Conservation (phyloP, 1,284 basidiomycete species). For the Pseudozyma flocculosa region DNA sequence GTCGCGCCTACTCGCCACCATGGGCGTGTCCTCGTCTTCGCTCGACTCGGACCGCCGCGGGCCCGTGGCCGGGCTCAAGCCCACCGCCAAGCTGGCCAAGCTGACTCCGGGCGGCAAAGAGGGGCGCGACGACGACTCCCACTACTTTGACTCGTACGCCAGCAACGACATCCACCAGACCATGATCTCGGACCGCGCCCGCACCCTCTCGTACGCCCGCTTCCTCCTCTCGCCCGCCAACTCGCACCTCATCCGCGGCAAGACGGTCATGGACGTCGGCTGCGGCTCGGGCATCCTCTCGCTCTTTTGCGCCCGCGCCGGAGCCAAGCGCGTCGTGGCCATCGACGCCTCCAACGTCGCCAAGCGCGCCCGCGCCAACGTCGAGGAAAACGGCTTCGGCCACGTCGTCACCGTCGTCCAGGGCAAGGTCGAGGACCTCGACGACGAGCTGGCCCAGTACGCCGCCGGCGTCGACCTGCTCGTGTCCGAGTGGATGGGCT, state of each 20-base stretch:
- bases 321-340: conserved; percentile 88
- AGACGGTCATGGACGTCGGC: conserved; percentile 89
- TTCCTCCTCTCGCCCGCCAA: conserved; percentile 78
- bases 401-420: conserved; percentile 76
- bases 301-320: conserved; percentile 85
- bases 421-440: conserved; percentile 84
- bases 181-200: conserved; percentile 75
- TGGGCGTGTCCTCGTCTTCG: conserved; percentile 20
- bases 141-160: conserved; percentile 93
- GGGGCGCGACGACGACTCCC: conserved; percentile 70
- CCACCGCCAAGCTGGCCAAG: conserved; percentile 1
- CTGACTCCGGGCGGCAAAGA: conserved; percentile 1
- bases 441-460: conserved; percentile 67
- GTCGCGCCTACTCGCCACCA: conserved; percentile 24
- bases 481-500: conserved; percentile 91
- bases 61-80: conserved; percentile 1
- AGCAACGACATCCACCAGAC: conserved; percentile 74
- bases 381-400: conserved; percentile 75
- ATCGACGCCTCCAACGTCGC: conserved; percentile 89
- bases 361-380: conserved; percentile 76
- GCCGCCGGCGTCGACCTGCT: conserved; percentile 81
- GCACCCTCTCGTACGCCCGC: conserved; percentile 87
- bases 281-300: conserved; percentile 70
- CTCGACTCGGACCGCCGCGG: conserved; percentile 1
- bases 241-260: conserved; percentile 77